Conservation (phyloP, 139 green algal genomes). For the Axilococcus clingmanii region DNA sequence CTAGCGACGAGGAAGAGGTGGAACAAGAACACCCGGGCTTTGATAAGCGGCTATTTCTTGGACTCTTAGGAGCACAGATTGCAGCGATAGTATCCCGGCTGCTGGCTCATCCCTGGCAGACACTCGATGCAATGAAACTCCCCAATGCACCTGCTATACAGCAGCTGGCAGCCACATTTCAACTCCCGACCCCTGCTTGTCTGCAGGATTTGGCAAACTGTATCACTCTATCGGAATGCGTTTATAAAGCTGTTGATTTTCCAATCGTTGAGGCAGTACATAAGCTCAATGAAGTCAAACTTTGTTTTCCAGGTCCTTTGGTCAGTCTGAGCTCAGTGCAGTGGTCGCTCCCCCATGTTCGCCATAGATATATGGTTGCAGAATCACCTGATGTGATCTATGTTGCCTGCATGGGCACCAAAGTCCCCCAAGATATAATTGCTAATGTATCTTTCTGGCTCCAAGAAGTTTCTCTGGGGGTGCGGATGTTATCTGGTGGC, state of each 20-base stretch:
- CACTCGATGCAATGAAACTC: too few species aligned
- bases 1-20: too few species aligned
- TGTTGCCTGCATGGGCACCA: constrained; percentile 30
- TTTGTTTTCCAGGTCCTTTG: constrained; percentile 10
- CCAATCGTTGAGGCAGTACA: neutral
- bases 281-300: constrained; percentile 9
- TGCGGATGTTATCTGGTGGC: constrained; percentile 1
- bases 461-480: constrained; percentile 18
- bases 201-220: constrained; percentile 1
- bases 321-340: constrained; percentile 12
- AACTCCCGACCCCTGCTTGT: neutral
- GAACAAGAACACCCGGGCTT: too few species aligned
- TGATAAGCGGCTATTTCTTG: too few species aligned
- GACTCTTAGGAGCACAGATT: too few species aligned
- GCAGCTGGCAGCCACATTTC: constrained; percentile 1
- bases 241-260: constrained; percentile 1
- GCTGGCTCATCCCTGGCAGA: too few species aligned
- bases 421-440: constrained; percentile 7
- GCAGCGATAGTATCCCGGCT: too few species aligned
- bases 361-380: constrained; percentile 15
- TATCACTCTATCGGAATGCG: neutral
- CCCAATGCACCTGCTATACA: too few species aligned
- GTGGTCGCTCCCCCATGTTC: constrained; percentile 15
- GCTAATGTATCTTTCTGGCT: neutral
- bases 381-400: constrained; percentile 13